Evolutionary conservation across 2,329 filamentous ascomycete genomes (phyloP).

Genomic region (Pseudopyrenochaeta lycopersici): DNA sequence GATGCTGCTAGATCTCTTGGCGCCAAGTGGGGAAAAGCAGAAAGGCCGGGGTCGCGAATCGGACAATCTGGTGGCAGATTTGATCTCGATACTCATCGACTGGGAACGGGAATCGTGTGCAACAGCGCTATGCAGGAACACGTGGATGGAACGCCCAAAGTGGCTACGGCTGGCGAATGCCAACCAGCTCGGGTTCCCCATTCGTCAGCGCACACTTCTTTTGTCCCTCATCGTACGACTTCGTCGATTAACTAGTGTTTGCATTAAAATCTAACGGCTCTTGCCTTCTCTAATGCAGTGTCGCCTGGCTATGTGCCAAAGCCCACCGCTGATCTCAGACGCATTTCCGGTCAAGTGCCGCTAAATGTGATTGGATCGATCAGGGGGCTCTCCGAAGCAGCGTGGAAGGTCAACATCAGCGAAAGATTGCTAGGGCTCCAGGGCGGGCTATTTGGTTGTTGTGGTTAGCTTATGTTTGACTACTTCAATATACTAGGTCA

Average conservation of each 20-base stretch:
- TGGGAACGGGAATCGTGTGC: slow-evolving; percentile 26
- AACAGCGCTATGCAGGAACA: slow-evolving; percentile 2
- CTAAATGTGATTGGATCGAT: no score
- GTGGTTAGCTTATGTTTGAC: no score
- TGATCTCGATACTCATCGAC: slow-evolving; percentile 23
- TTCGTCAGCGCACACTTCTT: background rate
- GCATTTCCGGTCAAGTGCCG: no score
- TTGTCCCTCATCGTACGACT: background rate
- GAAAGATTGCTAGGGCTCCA: no score
- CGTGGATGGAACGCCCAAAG: background rate
- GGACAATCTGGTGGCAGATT: slow-evolving; percentile 10
- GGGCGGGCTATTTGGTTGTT: no score
- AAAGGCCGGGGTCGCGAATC: slow-evolving; percentile 19
- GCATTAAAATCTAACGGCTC: no score
- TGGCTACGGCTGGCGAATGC: background rate
- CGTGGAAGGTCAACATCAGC: no score
- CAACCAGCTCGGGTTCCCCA: no score
- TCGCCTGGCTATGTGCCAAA: no score
- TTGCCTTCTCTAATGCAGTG: slow-evolving; percentile 6
- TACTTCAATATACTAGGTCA: no score
- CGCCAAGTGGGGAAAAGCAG: slow-evolving; percentile 12
- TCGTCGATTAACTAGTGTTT: no score
- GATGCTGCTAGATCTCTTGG: slow-evolving; percentile 24
- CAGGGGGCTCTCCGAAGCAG: no score
- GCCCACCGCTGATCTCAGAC: background rate